These are phyloP conservation scores for Helichrysum umbraculigerum DNA, from an alignment of 129 eudicot genomes.

Conservation along the genomic window DNA sequence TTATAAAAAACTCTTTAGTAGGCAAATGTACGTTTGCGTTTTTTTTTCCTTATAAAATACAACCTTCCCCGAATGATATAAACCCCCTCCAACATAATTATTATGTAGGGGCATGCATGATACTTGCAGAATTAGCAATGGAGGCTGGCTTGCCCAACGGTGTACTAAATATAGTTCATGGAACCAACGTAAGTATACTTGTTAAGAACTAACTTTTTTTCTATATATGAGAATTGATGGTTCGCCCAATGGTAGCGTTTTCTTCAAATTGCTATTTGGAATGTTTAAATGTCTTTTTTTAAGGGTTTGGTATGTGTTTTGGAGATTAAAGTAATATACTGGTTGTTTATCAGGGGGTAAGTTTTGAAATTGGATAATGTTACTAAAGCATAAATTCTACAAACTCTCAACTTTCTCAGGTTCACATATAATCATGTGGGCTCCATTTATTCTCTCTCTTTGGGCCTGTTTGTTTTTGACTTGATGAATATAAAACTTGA, in stretches of 20 bases:
- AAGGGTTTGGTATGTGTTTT: no score
- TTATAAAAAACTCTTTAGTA: background rate
- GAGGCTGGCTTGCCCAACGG: constrained; percentile 99
- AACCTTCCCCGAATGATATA: background rate
- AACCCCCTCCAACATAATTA: background rate
- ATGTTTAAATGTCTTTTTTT: background rate
- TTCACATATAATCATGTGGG: background rate
- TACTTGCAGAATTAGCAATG: constrained; percentile 91
- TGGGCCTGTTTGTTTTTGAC: no score
- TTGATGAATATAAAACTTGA: no score
- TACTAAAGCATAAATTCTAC: background rate
- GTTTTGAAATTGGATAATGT: background rate
- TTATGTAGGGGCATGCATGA: constrained; percentile 78
- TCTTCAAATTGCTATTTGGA: background rate
- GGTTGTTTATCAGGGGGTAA: no score
- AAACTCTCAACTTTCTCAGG: background rate
- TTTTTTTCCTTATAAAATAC: background rate
- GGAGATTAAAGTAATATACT: no score
- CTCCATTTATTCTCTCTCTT: background rate
- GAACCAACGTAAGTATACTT: constrained; percentile 64
- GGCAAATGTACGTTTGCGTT: background rate
- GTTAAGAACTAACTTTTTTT: background rate
- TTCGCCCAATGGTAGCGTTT: background rate
- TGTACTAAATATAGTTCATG: constrained; percentile 89
- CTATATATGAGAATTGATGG: background rate